Evolutionary conservation across 352 stramenopile species (phyloP).

Genomic region (Phytophthora kernoviae): DNA sequence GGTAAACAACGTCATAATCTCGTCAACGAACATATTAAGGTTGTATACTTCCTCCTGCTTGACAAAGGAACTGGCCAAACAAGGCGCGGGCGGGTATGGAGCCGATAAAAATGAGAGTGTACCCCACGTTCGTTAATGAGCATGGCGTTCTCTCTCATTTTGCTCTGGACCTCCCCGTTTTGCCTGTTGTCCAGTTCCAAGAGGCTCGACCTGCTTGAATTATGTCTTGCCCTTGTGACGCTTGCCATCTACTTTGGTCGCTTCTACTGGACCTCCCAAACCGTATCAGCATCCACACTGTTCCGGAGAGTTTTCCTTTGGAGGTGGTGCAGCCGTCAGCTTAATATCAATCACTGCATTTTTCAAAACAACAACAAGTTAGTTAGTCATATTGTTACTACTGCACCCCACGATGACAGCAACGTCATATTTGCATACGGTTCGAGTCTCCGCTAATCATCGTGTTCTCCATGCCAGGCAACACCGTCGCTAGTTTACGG

Average conservation of each 20-base stretch:
- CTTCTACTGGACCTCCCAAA: constrained; percentile 30
- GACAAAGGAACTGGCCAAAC: constrained; percentile 25
- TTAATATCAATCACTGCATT: constrained; percentile 89
- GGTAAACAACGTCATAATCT: too few species aligned
- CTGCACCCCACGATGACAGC: background rate
- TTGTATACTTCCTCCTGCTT: constrained; percentile 36
- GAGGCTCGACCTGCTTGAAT: background rate
- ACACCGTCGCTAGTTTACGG: constrained; percentile 97
- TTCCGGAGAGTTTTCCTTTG: constrained; percentile 75
- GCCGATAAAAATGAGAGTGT: constrained; percentile 14
- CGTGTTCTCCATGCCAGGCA: constrained; percentile 96
- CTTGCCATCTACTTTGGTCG: constrained; percentile 20
- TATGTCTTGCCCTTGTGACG: background rate
- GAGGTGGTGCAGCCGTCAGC: constrained; percentile 76
- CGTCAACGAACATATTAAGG: constrained; percentile 35
- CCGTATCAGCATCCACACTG: constrained; percentile 68
- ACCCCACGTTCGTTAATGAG: too few species aligned
- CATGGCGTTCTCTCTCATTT: constrained; percentile 4
- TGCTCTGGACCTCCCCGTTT: constrained; percentile 5
- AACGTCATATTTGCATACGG: constrained; percentile 44
- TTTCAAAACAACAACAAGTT: constrained; percentile 10
- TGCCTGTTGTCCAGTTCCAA: background rate
- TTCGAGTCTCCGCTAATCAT: constrained; percentile 89
- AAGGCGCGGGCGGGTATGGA: constrained; percentile 6
- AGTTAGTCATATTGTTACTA: too few species aligned